Evolutionary conservation across 805 yeast species (phyloP).

Genomic region (Vanderwaltozyma tropicalis): DNA sequence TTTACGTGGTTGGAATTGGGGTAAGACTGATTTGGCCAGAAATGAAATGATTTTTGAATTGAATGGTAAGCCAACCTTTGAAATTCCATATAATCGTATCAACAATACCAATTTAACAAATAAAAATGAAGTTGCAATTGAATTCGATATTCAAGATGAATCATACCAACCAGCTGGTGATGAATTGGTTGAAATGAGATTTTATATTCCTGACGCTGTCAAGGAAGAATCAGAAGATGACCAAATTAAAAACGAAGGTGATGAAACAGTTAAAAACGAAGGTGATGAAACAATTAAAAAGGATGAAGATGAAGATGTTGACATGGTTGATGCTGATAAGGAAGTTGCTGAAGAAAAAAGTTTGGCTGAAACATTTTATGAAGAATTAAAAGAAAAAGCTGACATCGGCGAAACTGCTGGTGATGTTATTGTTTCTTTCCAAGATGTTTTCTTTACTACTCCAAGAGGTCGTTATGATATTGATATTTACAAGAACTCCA

Average conservation of each 20-base stretch:
- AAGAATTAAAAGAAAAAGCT: slow-evolving; percentile 83
- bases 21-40: slow-evolving; percentile 82
- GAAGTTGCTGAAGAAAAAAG: slow-evolving; percentile 31
- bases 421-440: slow-evolving; percentile 86
- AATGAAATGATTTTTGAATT: slow-evolving; percentile 81
- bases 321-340: slow-evolving; percentile 5
- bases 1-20: slow-evolving; percentile 99
- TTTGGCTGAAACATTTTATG: slow-evolving; percentile 81
- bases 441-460: slow-evolving; percentile 83
- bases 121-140: slow-evolving; percentile 87
- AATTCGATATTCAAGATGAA: slow-evolving; percentile 52
- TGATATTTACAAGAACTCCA: slow-evolving; percentile 78
- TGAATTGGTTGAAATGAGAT: slow-evolving; percentile 88
- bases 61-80: slow-evolving; percentile 83
- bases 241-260: slow-evolving; percentile 1
- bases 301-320: slow-evolving; percentile 15
- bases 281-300: slow-evolving; percentile 18
- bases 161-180: slow-evolving; percentile 71
- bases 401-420: slow-evolving; percentile 92
- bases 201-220: slow-evolving; percentile 83
- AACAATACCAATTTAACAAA: slow-evolving; percentile 83
- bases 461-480: slow-evolving; percentile 98
- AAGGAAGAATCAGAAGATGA: slow-evolving; percentile 39
- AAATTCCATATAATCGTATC: slow-evolving; percentile 72
- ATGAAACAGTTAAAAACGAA: slow-evolving; percentile 19